Conservation (phyloP, 805 yeast genomes). For the Candida ponderosae region DNA sequence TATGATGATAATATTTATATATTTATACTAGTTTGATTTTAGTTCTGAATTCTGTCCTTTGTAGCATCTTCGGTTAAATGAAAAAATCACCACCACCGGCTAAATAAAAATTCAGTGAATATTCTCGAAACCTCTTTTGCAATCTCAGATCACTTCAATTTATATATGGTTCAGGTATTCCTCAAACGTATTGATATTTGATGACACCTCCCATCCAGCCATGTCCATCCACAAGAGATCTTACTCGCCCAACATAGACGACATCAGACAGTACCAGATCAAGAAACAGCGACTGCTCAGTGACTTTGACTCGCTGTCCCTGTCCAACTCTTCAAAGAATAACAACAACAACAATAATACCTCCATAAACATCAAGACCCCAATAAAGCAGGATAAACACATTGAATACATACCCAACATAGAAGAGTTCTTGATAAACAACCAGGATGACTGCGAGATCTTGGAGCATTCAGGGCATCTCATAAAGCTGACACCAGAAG, state of each 20-base stretch:
- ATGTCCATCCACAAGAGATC: constrained; percentile 3
- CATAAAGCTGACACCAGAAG: neutral
- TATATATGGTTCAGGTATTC: too few species aligned
- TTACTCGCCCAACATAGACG: constrained; percentile 13
- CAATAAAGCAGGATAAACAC: neutral
- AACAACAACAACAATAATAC: neutral
- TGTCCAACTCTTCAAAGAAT: too few species aligned
- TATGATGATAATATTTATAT: too few species aligned
- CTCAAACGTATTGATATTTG: too few species aligned
- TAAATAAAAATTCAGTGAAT: too few species aligned
- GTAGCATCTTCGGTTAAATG: too few species aligned
- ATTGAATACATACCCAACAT: constrained; percentile 10
- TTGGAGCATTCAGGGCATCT: constrained; percentile 6
- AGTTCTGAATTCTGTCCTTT: too few species aligned
- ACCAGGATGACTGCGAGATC: constrained; percentile 11
- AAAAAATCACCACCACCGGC: too few species aligned
- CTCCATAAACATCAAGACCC: neutral
- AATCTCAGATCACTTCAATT: too few species aligned
- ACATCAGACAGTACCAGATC: constrained; percentile 19
- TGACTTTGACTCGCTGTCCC: constrained; percentile 23
- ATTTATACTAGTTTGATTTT: too few species aligned
- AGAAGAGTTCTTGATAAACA: constrained; percentile 9
- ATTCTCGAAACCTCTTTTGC: too few species aligned
- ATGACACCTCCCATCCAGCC: too few species aligned
- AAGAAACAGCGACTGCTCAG: constrained; percentile 23